phyloP scores from a whole-genome alignment of 495 filamentous ascomycete species.

The Glutinoglossum americanum region DNA sequence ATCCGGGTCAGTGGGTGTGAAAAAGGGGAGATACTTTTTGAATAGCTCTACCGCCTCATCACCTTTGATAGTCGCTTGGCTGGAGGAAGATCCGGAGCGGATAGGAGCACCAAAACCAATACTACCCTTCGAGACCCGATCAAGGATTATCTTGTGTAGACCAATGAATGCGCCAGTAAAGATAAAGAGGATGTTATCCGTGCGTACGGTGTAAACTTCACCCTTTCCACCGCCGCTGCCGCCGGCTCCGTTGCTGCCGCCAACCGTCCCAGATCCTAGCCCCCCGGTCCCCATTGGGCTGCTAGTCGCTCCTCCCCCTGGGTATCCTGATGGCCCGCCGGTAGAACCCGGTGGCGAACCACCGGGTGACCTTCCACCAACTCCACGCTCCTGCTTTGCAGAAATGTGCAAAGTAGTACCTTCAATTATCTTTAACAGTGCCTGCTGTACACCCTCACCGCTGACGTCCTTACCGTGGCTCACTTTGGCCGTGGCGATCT shows the following conservation, averaged over 20 bases:
- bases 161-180: slow-evolving; percentile 92
- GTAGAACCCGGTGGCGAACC: slow-evolving; percentile 5
- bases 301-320: slow-evolving; percentile 3
- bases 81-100: slow-evolving; percentile 25
- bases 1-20: slow-evolving; percentile 20
- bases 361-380: slow-evolving; percentile 17
- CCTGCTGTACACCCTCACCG: slow-evolving; percentile 90
- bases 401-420: slow-evolving; percentile 80
- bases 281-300: slow-evolving; percentile 2
- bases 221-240: slow-evolving; percentile 31
- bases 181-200: slow-evolving; percentile 90
- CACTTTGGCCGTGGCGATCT: slow-evolving; percentile 58
- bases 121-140: slow-evolving; percentile 65
- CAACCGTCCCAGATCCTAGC: slow-evolving; percentile 3
- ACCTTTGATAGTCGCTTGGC: slow-evolving; percentile 13
- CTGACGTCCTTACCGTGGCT: slow-evolving; percentile 64
- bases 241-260: slow-evolving; percentile 1
- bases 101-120: slow-evolving; percentile 84
- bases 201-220: slow-evolving; percentile 78
- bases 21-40: slow-evolving; percentile 48
- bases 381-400: slow-evolving; percentile 56
- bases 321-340: slow-evolving; percentile 8
- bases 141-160: slow-evolving; percentile 68
- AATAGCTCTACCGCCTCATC: slow-evolving; percentile 36
- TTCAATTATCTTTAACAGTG: slow-evolving; percentile 85